Conservation (phyloP, 768 basidiomycete genomes). For the Pisolithus microcarpus region DNA sequence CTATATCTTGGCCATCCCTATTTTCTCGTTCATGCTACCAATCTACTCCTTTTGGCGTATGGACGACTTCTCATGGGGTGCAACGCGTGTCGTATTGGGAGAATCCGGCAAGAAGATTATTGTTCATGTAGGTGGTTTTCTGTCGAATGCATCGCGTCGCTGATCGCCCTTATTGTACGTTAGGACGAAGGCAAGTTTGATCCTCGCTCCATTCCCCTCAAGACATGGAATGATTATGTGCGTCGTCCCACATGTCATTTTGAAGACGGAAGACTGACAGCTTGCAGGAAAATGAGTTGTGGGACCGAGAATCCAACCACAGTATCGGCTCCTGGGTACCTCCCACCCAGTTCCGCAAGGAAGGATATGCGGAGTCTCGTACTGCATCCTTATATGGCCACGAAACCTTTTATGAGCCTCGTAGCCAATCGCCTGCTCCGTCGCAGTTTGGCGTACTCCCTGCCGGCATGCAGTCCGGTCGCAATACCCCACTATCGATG, state of each 20-base stretch:
- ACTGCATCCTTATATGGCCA: conserved; percentile 81
- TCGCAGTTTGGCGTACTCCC: conserved; percentile 53
- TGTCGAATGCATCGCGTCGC: neutral
- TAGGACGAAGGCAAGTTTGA: conserved; percentile 99
- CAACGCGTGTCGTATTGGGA: conserved; percentile 85
- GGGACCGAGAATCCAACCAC: conserved; percentile 96
- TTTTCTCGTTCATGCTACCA: conserved; percentile 89
- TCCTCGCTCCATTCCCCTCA: conserved; percentile 85
- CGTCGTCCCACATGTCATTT: conserved; percentile 18
- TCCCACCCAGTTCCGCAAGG: conserved; percentile 60
- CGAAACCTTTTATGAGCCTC: conserved; percentile 79
- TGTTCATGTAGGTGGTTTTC: conserved; percentile 63
- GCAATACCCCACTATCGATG: conserved; percentile 58
- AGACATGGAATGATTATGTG: conserved; percentile 96
- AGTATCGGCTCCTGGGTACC: conserved; percentile 92
- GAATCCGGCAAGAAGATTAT: conserved; percentile 95
- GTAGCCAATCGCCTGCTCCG: conserved; percentile 64
- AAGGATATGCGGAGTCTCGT: conserved; percentile 70
- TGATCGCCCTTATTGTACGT: conserved; percentile 1
- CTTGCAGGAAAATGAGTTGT: conserved; percentile 85
- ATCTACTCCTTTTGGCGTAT: conserved; percentile 96
- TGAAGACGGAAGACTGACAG: conserved; percentile 1
- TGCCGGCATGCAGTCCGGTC: conserved; percentile 71
- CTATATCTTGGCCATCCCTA: conserved; percentile 91
- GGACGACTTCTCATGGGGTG: conserved; percentile 98